Base-by-base conservation (phyloP, 1,139 yeast genomes). In the Torulaspora pretoriensis region DNA sequence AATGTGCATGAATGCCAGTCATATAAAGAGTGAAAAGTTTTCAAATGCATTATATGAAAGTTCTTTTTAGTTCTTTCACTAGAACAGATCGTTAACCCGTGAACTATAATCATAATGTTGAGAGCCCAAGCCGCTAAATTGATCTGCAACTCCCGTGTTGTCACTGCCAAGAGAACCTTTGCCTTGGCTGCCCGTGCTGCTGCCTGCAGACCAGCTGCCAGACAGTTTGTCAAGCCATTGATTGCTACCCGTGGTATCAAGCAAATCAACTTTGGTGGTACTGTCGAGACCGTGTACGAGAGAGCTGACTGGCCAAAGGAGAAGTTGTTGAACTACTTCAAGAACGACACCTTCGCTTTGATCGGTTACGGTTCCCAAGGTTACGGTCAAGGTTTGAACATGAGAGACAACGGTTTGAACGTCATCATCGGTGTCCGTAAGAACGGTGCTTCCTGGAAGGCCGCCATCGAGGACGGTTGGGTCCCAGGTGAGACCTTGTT, bases 301-400 rank as follows among this genome's bases (percentile, higher is more conserved):
- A 88, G 98, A 75, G 83, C 88, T 62, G 98, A 92, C 85, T 92
- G 98, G 98, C 98, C 98, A 74, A 80, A 84, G 70, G 98, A 92
- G 77, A 92, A 85, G 78, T 79, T 92, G 66, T 78, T 83, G 59
- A 94, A 89, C 67, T 92, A 89, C 81, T 92, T 92, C 88, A 90
- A 92, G 81, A 77, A 90, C 73, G 98, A 92, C 72, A 92, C 98
- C 54, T 77, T 92, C 68, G 97, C 98, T 60, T 76, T 92, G 68
- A 90, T 92, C 63, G 98, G 98, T 74, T 92, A 92, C 81, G 98
- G 98, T 68, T 92, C 98, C 61, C 98, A 92, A 78, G 98, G 98
- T 75, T 92, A 92, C 79, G 98, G 98, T 69, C 98, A 92, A 79
- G 97, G 97, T 74, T 83, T 92, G 65, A 92, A 92, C 89, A 76